Percentiles rank a stretch among this genome's conserved stretches.
phyloP scores from a whole-genome alignment of 1,284 basidiomycete genomes.

The Leccinum subfulvum region DNA sequence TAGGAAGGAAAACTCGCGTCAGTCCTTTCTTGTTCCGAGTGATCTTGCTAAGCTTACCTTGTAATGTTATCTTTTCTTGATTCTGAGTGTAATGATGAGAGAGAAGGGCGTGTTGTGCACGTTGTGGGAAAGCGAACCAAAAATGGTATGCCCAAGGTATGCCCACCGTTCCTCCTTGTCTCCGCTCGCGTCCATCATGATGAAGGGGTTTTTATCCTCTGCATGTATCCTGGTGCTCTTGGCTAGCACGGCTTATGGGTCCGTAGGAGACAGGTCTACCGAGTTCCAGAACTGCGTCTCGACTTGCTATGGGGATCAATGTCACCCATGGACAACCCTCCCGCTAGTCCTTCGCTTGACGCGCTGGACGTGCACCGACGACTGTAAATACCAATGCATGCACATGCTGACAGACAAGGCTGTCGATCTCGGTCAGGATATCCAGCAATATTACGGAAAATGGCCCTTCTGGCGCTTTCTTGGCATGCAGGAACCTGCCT shows the following conservation, averaged over 20 bases:
- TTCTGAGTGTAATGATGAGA: background rate
- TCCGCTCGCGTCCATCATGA: constrained; percentile 6
- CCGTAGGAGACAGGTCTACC: constrained; percentile 59
- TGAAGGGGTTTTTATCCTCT: constrained; percentile 13
- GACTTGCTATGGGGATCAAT: constrained; percentile 38
- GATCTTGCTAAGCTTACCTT: background rate
- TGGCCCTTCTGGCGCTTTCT: constrained; percentile 90
- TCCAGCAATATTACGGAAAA: constrained; percentile 92
- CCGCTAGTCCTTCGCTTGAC: constrained; percentile 53
- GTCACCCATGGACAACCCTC: constrained; percentile 35
- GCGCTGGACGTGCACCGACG: constrained; percentile 77
- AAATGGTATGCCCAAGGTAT: no score
- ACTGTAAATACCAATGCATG: constrained; percentile 91
- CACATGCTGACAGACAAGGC: constrained; percentile 76
- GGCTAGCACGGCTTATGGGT: constrained; percentile 30
- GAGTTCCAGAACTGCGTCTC: constrained; percentile 55
- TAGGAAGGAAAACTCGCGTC: background rate
- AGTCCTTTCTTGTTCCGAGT: background rate
- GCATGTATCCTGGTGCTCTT: constrained; percentile 17
- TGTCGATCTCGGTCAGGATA: constrained; percentile 38
- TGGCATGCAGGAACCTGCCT: constrained; percentile 93
- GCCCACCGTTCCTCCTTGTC: background rate
- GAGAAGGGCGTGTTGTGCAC: background rate
- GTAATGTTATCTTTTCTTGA: background rate
- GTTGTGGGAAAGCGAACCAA: background rate